These are phyloP conservation scores for Taiwanofungus camphoratus DNA, from an alignment of 1,284 basidiomycete species.

Conservation along the genomic window DNA sequence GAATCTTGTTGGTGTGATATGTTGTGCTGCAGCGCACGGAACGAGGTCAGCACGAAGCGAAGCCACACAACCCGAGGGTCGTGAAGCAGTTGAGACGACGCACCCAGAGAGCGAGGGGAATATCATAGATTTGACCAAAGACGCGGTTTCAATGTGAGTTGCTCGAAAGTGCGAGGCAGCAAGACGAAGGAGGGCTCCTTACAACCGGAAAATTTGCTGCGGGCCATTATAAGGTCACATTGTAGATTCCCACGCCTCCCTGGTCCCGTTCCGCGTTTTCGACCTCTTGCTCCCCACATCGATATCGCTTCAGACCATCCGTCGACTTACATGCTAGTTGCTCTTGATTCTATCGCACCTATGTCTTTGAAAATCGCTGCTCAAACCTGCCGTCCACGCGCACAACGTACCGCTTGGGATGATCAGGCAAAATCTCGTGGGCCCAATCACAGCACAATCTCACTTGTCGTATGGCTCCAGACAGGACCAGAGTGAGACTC, in stretches of 20 bases:
- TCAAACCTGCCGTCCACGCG: too few species aligned
- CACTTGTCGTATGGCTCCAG: too few species aligned
- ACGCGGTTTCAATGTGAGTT: slow-evolving; percentile 10
- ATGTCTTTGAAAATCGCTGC: too few species aligned
- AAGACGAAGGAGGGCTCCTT: slow-evolving; percentile 21
- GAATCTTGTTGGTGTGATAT: slow-evolving; percentile 49
- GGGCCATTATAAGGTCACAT: slow-evolving; percentile 10
- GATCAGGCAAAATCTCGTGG: too few species aligned
- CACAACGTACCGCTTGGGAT: too few species aligned
- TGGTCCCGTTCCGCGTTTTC: too few species aligned
- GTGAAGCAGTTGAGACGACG: slow-evolving; percentile 12
- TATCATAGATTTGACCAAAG: slow-evolving; percentile 20
- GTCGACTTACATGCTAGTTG: too few species aligned
- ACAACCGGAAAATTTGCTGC: slow-evolving; percentile 14
- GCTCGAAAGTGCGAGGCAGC: slow-evolving; percentile 7
- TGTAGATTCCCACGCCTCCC: slow-evolving; percentile 17
- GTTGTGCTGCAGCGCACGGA: slow-evolving; percentile 29
- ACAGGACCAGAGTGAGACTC: too few species aligned
- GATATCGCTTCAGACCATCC: too few species aligned
- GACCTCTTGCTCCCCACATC: too few species aligned
- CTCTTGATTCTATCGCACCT: too few species aligned
- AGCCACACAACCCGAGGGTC: background rate
- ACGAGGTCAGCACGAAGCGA: slow-evolving; percentile 9
- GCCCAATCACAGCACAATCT: too few species aligned
- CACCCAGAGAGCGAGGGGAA: slow-evolving; percentile 22